Evolutionary conservation across 129 eudicot genomes (phyloP).

Genomic region (Logfia minima): DNA sequence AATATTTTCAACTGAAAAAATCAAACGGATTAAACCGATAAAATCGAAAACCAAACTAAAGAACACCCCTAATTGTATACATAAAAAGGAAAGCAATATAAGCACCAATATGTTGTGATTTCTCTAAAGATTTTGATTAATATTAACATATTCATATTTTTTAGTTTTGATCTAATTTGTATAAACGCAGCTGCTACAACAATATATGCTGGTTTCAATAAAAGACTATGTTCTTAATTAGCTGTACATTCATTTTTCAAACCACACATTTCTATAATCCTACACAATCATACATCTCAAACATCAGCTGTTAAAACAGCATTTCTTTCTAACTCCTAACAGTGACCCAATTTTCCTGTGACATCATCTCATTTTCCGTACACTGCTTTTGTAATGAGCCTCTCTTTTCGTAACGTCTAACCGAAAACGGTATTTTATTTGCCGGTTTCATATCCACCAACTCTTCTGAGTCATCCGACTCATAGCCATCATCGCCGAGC

Average conservation of each 20-base stretch:
- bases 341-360: conserved; percentile 60
- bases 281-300: conserved; percentile 34
- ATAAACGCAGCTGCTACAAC: conserved; percentile 21
- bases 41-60: too few relatives aligned
- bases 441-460: conserved; percentile 20
- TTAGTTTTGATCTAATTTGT: conserved; percentile 2
- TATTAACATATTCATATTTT: not conserved
- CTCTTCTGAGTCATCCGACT: conserved; percentile 34
- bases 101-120: not conserved
- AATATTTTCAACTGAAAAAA: too few relatives aligned
- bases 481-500: conserved; percentile 29
- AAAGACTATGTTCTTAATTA: conserved; percentile 12
- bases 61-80: too few relatives aligned
- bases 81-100: too few relatives aligned
- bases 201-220: conserved; percentile 19
- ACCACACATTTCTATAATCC: conserved; percentile 21
- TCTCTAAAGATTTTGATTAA: too few relatives aligned
- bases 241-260: conserved; percentile 22
- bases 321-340: conserved; percentile 45
- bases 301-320: conserved; percentile 7
- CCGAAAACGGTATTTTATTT: conserved; percentile 40
- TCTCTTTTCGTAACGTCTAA: conserved; percentile 23
- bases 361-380: conserved; percentile 28
- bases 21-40: too few relatives aligned
- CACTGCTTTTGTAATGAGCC: conserved; percentile 20